phyloP scores from a whole-genome alignment of 108 stramenopile genomes.

The Nitzschia putrida region DNA sequence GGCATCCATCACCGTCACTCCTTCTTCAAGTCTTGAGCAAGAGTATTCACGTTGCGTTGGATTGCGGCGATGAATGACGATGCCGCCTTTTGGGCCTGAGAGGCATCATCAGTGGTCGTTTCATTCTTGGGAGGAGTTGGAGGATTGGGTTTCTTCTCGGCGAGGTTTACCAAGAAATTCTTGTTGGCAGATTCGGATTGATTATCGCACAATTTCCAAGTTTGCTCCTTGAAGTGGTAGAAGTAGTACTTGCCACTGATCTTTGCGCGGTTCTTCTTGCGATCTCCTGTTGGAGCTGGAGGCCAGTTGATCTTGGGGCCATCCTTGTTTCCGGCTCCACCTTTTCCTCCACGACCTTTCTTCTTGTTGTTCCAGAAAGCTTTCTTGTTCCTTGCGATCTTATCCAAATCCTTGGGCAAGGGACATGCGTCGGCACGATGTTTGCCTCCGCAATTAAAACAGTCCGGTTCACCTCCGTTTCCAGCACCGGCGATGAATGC shows the following conservation, averaged over 20 bases:
- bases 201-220: background rate
- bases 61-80: background rate
- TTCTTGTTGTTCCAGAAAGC: constrained; percentile 1
- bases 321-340: background rate
- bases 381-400: background rate
- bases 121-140: background rate
- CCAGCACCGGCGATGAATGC: background rate
- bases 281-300: background rate
- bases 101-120: background rate
- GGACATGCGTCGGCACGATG: constrained; percentile 1
- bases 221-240: constrained; percentile 1
- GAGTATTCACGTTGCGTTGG: background rate
- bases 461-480: too few species aligned
- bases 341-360: background rate
- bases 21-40: background rate
- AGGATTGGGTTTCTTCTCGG: background rate
- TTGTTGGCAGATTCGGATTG: constrained; percentile 2
- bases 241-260: background rate
- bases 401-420: background rate
- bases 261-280: background rate
- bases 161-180: background rate
- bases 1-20: background rate
- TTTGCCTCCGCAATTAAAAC: constrained; percentile 8
- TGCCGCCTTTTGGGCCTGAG: background rate
- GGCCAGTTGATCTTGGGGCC: background rate